Evolutionary conservation across 2,329 filamentous ascomycete species (phyloP).

Genomic region (Colletotrichum gloeosporioides): DNA sequence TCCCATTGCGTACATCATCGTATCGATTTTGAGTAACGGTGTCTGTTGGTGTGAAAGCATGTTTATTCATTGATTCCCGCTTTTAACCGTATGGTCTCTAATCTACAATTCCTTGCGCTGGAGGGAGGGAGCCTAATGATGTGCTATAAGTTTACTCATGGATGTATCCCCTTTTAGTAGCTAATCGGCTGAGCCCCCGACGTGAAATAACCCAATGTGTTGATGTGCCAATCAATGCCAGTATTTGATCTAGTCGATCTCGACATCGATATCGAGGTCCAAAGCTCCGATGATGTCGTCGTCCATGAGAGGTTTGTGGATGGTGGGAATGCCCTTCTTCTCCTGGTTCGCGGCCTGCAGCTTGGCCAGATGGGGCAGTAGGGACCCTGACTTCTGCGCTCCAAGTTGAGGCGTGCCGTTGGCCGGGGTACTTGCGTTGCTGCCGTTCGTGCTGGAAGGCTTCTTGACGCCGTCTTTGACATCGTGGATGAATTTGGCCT

Average conservation of each 20-base stretch:
- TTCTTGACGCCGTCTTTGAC: slow-evolving; percentile 46
- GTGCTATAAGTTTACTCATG: background rate
- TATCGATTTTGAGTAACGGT: background rate
- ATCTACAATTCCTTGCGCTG: slow-evolving; percentile 2
- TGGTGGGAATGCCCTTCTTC: slow-evolving; percentile 68
- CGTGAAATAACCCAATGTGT: background rate
- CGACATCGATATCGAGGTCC: slow-evolving; percentile 91
- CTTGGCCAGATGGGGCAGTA: slow-evolving; percentile 59
- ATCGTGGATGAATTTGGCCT: slow-evolving; percentile 72
- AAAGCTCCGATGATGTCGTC: slow-evolving; percentile 91
- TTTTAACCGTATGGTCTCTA: background rate
- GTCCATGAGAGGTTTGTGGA: slow-evolving; percentile 82
- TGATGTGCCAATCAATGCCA: background rate
- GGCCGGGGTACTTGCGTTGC: slow-evolving; percentile 56
- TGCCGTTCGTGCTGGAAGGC: slow-evolving; percentile 43
- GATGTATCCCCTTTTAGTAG: background rate
- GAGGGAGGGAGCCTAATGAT: background rate
- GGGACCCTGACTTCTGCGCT: slow-evolving; percentile 43
- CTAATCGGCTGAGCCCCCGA: background rate
- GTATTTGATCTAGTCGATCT: slow-evolving; percentile 62
- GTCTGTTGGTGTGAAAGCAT: background rate
- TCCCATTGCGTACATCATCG: background rate
- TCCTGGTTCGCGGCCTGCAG: slow-evolving; percentile 58
- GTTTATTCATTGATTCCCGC: background rate
- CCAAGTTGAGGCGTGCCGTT: slow-evolving; percentile 55